A percentile compares a stretch with the other conserved stretches of the same genome.
Evolutionary conservation across 345 rosid species (phyloP).

Genomic region (Citrus medica): DNA sequence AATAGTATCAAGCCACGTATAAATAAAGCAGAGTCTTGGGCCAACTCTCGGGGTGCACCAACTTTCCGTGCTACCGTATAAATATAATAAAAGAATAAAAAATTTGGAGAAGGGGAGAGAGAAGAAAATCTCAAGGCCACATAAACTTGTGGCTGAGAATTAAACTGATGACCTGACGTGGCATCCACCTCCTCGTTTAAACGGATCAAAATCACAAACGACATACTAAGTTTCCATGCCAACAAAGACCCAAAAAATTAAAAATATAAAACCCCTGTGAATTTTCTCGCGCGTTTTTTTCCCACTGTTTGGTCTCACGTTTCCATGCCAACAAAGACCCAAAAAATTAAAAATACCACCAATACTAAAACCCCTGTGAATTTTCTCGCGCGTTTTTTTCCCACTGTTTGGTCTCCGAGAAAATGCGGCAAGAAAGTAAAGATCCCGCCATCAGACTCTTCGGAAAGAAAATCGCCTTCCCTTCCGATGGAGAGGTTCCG

Average conservation of each 20-base stretch:
- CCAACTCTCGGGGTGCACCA: not conserved
- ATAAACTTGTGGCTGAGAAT: constrained; percentile 91
- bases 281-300: constrained; percentile 27
- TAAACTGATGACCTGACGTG: constrained; percentile 60
- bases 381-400: constrained; percentile 27
- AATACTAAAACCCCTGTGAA: not conserved
- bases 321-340: constrained; percentile 23
- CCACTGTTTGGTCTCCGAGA: constrained; percentile 22
- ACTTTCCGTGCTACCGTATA: constrained; percentile 7
- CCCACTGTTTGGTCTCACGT: constrained; percentile 15
- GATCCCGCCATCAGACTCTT: constrained; percentile 79
- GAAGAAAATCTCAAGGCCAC: constrained; percentile 67
- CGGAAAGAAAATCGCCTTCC: constrained; percentile 64
- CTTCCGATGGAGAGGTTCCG: constrained; percentile 25
- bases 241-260: constrained; percentile 11
- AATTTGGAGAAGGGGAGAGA: not conserved
- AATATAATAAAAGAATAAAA: not conserved
- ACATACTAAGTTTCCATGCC: constrained; percentile 17
- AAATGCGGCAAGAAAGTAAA: constrained; percentile 50
- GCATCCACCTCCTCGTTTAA: constrained; percentile 52
- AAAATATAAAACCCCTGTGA: not conserved
- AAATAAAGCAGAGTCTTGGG: not conserved
- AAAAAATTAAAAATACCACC: not conserved
- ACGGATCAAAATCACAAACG: constrained; percentile 58
- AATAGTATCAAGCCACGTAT: not conserved